Percentiles rank a stretch among this genome's conserved stretches.
phyloP scores from a whole-genome alignment of 192 early-diverging fungal species.

The Haplosporangium gracile region DNA sequence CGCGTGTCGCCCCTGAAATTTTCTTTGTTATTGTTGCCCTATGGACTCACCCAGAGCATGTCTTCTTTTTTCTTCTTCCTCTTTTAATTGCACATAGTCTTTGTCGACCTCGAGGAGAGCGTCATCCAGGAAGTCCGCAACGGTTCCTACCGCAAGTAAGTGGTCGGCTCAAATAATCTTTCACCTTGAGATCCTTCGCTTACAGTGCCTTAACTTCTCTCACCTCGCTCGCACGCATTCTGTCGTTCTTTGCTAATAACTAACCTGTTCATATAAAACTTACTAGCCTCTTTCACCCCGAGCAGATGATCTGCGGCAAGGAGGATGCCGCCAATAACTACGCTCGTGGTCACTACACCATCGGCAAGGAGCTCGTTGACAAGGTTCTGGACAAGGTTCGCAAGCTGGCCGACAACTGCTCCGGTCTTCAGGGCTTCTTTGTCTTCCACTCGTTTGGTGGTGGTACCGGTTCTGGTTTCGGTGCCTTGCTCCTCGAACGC shows the following conservation, averaged over 20 bases:
- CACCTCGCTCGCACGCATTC: background rate
- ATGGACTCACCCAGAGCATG: background rate
- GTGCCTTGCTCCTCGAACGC: slow-evolving; percentile 97
- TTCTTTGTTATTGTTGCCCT: background rate
- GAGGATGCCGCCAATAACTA: slow-evolving; percentile 99
- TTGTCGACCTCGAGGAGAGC: slow-evolving; percentile 97
- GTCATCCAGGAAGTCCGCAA: slow-evolving; percentile 99
- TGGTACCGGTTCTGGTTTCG: slow-evolving; percentile 99
- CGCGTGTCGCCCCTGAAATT: background rate
- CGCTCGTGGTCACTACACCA: slow-evolving; percentile 99
- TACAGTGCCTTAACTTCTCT: too few relatives aligned
- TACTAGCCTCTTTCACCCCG: slow-evolving; percentile 69
- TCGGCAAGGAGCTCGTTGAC: slow-evolving; percentile 99
- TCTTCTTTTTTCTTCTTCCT: background rate
- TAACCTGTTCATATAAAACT: background rate
- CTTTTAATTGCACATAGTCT: slow-evolving; percentile 65
- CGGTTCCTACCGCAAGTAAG: slow-evolving; percentile 93
- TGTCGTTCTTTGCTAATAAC: background rate
- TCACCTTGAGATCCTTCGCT: background rate
- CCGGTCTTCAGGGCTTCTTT: slow-evolving; percentile 98
- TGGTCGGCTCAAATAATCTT: background rate
- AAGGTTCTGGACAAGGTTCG: slow-evolving; percentile 96
- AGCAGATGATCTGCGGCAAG: slow-evolving; percentile 99
- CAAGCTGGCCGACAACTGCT: slow-evolving; percentile 98
- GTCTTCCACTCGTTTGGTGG: slow-evolving; percentile 99